Evolutionary conservation across 371 early-diverging fungal genomes (phyloP).

Genomic region (Mucor mucedo): DNA sequence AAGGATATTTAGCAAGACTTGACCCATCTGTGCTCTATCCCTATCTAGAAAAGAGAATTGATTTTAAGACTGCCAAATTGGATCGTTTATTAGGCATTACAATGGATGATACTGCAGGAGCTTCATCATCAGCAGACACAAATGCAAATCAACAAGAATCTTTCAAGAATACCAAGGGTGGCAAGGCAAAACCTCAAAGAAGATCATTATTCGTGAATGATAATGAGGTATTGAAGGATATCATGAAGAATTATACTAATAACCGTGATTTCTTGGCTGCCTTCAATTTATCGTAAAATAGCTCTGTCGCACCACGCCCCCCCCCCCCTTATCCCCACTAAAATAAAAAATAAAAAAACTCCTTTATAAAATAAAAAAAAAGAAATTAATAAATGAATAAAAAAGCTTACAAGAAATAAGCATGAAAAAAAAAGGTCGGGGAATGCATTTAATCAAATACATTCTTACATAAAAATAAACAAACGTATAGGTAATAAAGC

Average conservation of each 20-base stretch:
- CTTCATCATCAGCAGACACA: slow-evolving; percentile 18
- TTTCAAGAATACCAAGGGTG: background rate
- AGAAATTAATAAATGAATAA: too few relatives aligned
- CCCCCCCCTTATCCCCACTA: background rate
- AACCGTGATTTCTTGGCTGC: slow-evolving; percentile 49
- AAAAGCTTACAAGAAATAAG: too few relatives aligned
- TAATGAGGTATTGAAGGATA: slow-evolving; percentile 50
- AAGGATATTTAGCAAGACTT: slow-evolving; percentile 80
- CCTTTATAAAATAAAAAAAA: background rate
- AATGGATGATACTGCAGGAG: slow-evolving; percentile 25
- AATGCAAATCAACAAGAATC: background rate
- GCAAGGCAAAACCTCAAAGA: slow-evolving; percentile 31
- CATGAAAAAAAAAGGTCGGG: background rate
- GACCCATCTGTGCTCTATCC: slow-evolving; percentile 80
- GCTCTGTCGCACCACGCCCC: background rate
- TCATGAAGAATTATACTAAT: slow-evolving; percentile 45
- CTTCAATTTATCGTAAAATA: slow-evolving; percentile 34
- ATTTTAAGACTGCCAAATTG: slow-evolving; percentile 76
- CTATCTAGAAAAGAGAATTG: slow-evolving; percentile 88
- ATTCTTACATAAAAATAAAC: background rate
- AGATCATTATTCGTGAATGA: slow-evolving; percentile 56
- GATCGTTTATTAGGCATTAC: slow-evolving; percentile 62
- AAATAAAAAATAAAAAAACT: background rate
- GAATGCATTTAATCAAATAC: background rate
- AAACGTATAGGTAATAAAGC: too few relatives aligned